Conservation (phyloP, 768 basidiomycete genomes). For the Boletus rubescentipes region DNA sequence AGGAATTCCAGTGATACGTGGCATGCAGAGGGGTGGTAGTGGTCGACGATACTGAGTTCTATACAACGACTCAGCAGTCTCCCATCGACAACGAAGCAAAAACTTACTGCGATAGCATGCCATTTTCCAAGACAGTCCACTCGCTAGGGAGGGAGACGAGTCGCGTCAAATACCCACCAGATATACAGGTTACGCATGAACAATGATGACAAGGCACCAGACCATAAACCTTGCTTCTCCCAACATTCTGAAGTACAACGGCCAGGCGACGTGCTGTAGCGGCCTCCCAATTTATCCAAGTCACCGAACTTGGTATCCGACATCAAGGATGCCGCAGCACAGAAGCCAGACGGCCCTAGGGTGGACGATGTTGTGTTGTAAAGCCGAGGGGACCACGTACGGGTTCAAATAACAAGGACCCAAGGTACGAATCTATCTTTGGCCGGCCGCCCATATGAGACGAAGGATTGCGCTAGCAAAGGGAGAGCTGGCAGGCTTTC, state of each 20-base stretch:
- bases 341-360: constrained; percentile 36
- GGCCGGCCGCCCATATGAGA: constrained; percentile 45
- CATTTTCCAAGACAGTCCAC: constrained; percentile 87
- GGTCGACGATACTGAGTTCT: constrained; percentile 91
- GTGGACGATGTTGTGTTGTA: constrained; percentile 63
- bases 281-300: constrained; percentile 49
- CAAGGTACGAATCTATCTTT: constrained; percentile 41
- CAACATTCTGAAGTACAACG: constrained; percentile 39
- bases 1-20: neutral
- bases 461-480: constrained; percentile 49
- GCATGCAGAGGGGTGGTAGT: constrained; percentile 47
- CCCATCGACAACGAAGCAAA: neutral
- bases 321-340: constrained; percentile 59
- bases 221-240: constrained; percentile 67
- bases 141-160: constrained; percentile 46
- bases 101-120: constrained; percentile 68
- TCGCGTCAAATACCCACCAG: neutral
- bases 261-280: constrained; percentile 34
- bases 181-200: constrained; percentile 55
- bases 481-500: constrained; percentile 42
- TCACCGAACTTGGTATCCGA: constrained; percentile 43
- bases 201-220: constrained; percentile 86
- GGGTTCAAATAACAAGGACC: constrained; percentile 73
- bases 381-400: constrained; percentile 57
- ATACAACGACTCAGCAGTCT: neutral